Percentiles rank a stretch among this genome's conserved stretches.
Conservation (phyloP, 768 basidiomycete genomes). For the Leucogyrophana mollusca region DNA sequence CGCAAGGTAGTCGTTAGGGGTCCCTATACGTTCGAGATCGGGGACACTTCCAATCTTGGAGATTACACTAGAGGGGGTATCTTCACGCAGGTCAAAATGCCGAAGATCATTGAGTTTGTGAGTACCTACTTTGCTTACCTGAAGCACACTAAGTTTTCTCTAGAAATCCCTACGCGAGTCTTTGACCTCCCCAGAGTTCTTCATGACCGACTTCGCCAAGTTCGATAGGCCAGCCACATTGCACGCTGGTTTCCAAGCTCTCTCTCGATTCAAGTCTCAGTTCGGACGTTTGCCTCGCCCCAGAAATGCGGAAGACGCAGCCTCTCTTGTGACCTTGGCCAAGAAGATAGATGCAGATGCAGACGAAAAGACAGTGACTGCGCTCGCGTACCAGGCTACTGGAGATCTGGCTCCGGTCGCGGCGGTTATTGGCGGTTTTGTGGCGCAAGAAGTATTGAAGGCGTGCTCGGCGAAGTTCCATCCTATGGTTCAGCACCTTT, state of each 20-base stretch:
- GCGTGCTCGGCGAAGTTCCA: conserved; percentile 98
- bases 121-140: conserved; percentile 29
- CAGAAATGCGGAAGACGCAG: conserved; percentile 79
- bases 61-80: conserved; percentile 87
- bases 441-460: conserved; percentile 97
- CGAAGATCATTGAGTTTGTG: conserved; percentile 92
- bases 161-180: conserved; percentile 95
- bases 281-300: conserved; percentile 75
- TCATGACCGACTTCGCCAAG: conserved; percentile 97
- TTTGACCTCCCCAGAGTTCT: conserved; percentile 74
- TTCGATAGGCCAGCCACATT: conserved; percentile 90
- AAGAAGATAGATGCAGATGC: conserved; percentile 75
- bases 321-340: conserved; percentile 66
- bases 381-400: conserved; percentile 87
- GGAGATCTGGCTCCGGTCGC: conserved; percentile 89
- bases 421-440: conserved; percentile 95
- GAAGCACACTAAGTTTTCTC: not conserved
- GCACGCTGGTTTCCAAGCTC: conserved; percentile 92
- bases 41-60: conserved; percentile 78
- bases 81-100: conserved; percentile 99
- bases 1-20: conserved; percentile 92
- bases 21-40: conserved; percentile 96
- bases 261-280: conserved; percentile 72
- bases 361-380: conserved; percentile 78
- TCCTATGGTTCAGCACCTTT: conserved; percentile 91